Evolutionary conservation across 2,329 filamentous ascomycete species (phyloP).

Genomic region (Scedosporium apiospermum): DNA sequence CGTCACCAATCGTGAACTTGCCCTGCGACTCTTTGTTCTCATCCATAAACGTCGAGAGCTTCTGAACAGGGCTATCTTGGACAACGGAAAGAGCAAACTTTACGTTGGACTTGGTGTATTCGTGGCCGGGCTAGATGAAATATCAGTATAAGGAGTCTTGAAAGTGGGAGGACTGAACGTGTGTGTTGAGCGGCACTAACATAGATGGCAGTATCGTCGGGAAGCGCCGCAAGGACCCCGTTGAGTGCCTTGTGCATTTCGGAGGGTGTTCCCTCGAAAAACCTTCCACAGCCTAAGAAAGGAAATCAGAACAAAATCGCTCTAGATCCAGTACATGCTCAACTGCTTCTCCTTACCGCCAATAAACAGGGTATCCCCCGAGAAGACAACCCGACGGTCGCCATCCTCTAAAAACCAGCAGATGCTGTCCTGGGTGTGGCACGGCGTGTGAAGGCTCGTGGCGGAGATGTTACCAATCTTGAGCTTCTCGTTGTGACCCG

Average conservation of each 20-base stretch:
- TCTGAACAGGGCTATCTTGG: slow-evolving; percentile 66
- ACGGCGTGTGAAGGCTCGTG: slow-evolving; percentile 87
- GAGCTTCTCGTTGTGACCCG: slow-evolving; percentile 66
- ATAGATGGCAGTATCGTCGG: slow-evolving; percentile 86
- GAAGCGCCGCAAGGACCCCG: slow-evolving; percentile 67
- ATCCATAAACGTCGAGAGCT: slow-evolving; percentile 66
- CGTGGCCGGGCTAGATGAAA: slow-evolving; percentile 67
- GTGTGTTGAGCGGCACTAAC: slow-evolving; percentile 36
- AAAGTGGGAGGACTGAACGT: not conserved
- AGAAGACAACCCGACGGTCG: slow-evolving; percentile 71
- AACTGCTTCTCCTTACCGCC: slow-evolving; percentile 45
- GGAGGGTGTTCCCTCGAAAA: slow-evolving; percentile 82
- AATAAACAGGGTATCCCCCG: slow-evolving; percentile 92
- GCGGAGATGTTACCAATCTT: slow-evolving; percentile 76
- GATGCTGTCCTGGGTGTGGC: slow-evolving; percentile 97
- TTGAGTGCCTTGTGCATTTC: slow-evolving; percentile 96
- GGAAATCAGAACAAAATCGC: not conserved
- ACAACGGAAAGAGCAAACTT: slow-evolving; percentile 74
- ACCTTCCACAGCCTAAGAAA: slow-evolving; percentile 70
- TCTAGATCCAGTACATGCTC: too few species aligned
- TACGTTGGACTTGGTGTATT: slow-evolving; percentile 96
- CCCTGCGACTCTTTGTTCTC: slow-evolving; percentile 83
- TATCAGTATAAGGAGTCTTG: not conserved
- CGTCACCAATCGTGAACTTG: slow-evolving; percentile 92
- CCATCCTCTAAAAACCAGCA: slow-evolving; percentile 88